These are phyloP conservation scores for Pseudoturritis turrita DNA, from an alignment of 345 rosid species.

Conservation along the genomic window DNA sequence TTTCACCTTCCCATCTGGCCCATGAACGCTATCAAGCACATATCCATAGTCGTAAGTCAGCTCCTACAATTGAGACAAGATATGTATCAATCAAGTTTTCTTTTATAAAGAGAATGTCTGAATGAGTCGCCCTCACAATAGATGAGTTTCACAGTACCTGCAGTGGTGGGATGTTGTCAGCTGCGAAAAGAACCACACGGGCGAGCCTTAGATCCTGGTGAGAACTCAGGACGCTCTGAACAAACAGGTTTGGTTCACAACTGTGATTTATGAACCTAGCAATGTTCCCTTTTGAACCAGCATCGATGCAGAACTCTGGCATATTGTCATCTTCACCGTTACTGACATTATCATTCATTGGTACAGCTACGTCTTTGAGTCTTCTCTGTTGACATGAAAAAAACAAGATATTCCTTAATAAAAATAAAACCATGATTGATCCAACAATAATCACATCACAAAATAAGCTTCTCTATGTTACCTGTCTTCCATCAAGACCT, in stretches of 20 bases:
- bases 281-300: conserved; percentile 70
- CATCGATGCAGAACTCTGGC: conserved; percentile 94
- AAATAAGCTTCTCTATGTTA: conserved; percentile 12
- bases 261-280: conserved; percentile 94
- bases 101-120: background rate
- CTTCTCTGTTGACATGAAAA: conserved; percentile 55
- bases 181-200: conserved; percentile 83
- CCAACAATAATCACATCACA: background rate
- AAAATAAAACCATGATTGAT: background rate
- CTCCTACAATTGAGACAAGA: conserved; percentile 44
- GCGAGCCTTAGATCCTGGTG: conserved; percentile 84
- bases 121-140: background rate
- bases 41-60: conserved; percentile 92
- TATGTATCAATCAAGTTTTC: background rate
- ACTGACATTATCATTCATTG: conserved; percentile 20
- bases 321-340: conserved; percentile 45
- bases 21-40: conserved; percentile 64
- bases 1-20: conserved; percentile 69
- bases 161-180: conserved; percentile 89
- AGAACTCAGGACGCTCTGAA: conserved; percentile 77
- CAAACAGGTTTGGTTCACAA: conserved; percentile 91
- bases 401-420: background rate
- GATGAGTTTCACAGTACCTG: conserved; percentile 46
- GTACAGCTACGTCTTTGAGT: conserved; percentile 41
- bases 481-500: conserved; percentile 89